Evolutionary conservation across 371 early-diverging fungal species (phyloP).

Genomic region (Basidiobolus meristosporus): DNA sequence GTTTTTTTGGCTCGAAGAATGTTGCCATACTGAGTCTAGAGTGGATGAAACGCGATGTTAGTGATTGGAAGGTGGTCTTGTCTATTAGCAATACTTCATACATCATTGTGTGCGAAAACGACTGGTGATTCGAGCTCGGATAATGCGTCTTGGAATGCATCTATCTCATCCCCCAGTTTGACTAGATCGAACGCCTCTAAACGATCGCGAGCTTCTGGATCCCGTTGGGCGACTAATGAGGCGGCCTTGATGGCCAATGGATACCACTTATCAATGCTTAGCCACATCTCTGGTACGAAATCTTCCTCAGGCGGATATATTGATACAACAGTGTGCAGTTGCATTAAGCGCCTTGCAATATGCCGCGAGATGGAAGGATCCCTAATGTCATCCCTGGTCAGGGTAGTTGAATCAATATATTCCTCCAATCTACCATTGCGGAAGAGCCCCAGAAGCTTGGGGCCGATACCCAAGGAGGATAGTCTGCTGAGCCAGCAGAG

Average conservation of each 20-base stretch:
- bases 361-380: conserved; percentile 34
- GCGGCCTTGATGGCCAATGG: conserved; percentile 15
- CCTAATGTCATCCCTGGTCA: conserved; percentile 45
- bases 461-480: conserved; percentile 50
- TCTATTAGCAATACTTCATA: conserved; percentile 12
- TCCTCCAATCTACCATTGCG: conserved; percentile 79
- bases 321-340: conserved; percentile 50
- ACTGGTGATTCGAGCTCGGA: conserved; percentile 21
- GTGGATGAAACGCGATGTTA: conserved; percentile 1
- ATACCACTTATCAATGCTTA: conserved; percentile 45
- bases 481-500: conserved; percentile 55
- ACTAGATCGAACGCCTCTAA: conserved; percentile 17
- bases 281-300: conserved; percentile 34
- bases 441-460: conserved; percentile 63
- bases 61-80: neutral
- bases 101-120: conserved; percentile 74
- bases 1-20: conserved; percentile 27
- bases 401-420: conserved; percentile 54
- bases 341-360: conserved; percentile 52
- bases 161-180: conserved; percentile 19
- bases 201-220: conserved; percentile 7
- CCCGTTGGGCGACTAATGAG: conserved; percentile 5
- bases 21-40: conserved; percentile 64
- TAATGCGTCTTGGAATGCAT: conserved; percentile 15
- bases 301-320: conserved; percentile 27